These are phyloP conservation scores for Chaetoceros tenuissimus DNA, from an alignment of 108 stramenopile genomes.

Conservation along the genomic window DNA sequence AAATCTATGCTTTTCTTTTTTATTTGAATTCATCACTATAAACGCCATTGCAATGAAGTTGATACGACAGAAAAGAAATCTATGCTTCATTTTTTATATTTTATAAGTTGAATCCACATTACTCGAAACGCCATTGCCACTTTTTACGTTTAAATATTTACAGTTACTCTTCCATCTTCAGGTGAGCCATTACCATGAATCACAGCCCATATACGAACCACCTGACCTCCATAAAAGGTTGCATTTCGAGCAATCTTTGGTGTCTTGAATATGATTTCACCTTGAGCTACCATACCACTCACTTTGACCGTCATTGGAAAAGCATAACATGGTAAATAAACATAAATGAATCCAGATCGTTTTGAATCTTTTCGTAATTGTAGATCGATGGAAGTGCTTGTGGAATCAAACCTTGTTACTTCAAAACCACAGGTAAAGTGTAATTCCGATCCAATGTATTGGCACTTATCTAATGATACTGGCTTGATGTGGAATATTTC, in stretches of 20 bases:
- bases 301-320: background rate
- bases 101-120: too few relatives aligned
- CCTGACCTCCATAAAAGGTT: background rate
- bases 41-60: too few relatives aligned
- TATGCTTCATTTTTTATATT: too few relatives aligned
- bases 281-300: background rate
- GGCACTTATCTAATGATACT: conserved; percentile 55
- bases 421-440: conserved; percentile 90
- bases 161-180: background rate
- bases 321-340: background rate
- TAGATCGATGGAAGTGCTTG: background rate
- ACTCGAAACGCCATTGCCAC: too few relatives aligned
- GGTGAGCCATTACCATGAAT: background rate
- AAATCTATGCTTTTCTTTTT: too few relatives aligned
- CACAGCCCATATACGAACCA: background rate
- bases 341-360: background rate
- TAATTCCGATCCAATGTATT: conserved; percentile 85
- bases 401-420: conserved; percentile 43
- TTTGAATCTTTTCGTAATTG: background rate
- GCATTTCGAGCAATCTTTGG: background rate
- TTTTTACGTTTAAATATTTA: too few relatives aligned
- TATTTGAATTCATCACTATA: too few relatives aligned
- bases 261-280: background rate
- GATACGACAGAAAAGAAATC: too few relatives aligned
- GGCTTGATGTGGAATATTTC: conserved; percentile 81